Evolutionary conservation across 2,329 filamentous ascomycete species (phyloP), one percentile per base, ranked within the genome.

Genomic region (Cercospora citrullina): DNA sequence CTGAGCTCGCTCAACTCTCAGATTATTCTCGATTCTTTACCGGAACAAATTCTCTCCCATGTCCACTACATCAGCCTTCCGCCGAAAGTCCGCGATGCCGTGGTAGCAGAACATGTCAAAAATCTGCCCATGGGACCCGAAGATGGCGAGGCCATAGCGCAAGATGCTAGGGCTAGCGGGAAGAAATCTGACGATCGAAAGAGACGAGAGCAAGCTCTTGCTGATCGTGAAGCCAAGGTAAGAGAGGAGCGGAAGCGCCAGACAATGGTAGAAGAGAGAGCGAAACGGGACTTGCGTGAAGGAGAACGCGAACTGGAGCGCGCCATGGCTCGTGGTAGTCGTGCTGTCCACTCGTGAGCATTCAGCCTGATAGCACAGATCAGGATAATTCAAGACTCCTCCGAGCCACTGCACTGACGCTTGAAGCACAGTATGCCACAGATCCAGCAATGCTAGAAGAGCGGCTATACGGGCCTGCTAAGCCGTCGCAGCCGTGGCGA

Each of bases 31-130:
- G 83, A 85, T 5, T 82, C 84, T 16, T 81, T 94, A 9, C 91
- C 91, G 1, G 78, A 86, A 1, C 79, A 86, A 23, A 76, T 94
- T 0, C 81, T 91, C 1, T 82, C 84, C 16, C 91, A 94, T 75
- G 78, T 92, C 39, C 86, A 90, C 55, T 94, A 88, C 77, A 87
- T 92, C 36, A 89, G 88, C 4, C 81, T 94, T 0, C 86, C 89
- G 28, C 77, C 86, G 0, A 79, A 83, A 45, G 82, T 85, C 0
- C 85, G 92, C 18, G 89, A 93, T 71, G 80, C 85, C 1, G 80
- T 94, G 5, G 80, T 94, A 6, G 86, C 88, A 75, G 86, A 87
- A 3, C 91, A 89, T 74, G 87, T 94, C 30, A 84, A 86, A 67
- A 89, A 84, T 0, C 80, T 94, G 1, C 85, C 85, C 31, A 79